phyloP scores from a whole-genome alignment of 2,329 filamentous ascomycete species.

The Alternaria sp. region DNA sequence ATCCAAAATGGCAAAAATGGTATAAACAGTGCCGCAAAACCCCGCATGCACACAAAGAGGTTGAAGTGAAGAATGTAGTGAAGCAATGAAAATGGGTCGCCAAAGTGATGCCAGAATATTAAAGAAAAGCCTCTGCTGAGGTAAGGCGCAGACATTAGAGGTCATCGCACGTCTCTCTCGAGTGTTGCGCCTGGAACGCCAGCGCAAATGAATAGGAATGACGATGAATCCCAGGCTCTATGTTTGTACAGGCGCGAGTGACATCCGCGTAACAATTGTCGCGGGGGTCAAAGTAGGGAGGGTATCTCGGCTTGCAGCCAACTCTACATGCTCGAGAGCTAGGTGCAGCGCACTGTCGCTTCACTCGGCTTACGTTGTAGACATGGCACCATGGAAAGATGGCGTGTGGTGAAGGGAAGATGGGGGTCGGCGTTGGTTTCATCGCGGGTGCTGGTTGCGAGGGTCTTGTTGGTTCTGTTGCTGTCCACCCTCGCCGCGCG shows the following conservation, averaged over 20 bases:
- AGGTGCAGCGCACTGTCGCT: constrained; percentile 22
- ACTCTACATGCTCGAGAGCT: constrained; percentile 27
- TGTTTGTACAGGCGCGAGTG: constrained; percentile 43
- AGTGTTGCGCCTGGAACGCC: constrained; percentile 47
- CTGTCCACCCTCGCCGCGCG: constrained; percentile 49
- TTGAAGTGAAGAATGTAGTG: constrained; percentile 32
- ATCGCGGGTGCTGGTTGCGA: constrained; percentile 50
- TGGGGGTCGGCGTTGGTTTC: constrained; percentile 28
- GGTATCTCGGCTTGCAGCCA: constrained; percentile 22
- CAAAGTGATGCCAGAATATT: constrained; percentile 37
- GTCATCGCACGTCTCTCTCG: constrained; percentile 40
- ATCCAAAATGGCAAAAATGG: constrained; percentile 40
- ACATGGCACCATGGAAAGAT: constrained; percentile 17
- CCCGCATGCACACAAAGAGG: constrained; percentile 27
- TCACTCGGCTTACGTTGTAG: constrained; percentile 26
- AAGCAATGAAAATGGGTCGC: constrained; percentile 26
- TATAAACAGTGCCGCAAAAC: constrained; percentile 44
- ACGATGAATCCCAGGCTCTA: constrained; percentile 40
- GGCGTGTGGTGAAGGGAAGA: constrained; percentile 14
- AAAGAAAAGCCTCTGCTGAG: constrained; percentile 38
- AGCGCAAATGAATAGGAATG: constrained; percentile 36
- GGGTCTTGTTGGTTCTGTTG: constrained; percentile 51
- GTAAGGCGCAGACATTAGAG: constrained; percentile 47
- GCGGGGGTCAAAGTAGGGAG: constrained; percentile 26
- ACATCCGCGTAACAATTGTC: constrained; percentile 32